Percentiles rank a stretch among this genome's conserved stretches.
These are phyloP conservation scores for Malania oleifera DNA, from an alignment of 164 flowering plant genomes.

Conservation along the genomic window DNA sequence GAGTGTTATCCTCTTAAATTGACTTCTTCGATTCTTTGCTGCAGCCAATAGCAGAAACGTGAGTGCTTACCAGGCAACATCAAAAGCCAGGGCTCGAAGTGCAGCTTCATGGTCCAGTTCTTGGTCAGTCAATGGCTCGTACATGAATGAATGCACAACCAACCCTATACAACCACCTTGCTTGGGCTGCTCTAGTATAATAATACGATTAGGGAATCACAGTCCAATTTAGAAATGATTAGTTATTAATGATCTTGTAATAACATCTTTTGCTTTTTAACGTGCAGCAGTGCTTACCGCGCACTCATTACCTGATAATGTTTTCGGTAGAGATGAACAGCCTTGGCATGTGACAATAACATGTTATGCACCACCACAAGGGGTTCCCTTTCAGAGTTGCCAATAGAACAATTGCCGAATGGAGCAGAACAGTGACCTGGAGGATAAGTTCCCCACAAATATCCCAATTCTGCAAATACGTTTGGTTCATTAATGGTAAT, in stretches of 20 bases:
- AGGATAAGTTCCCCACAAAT: constrained; percentile 12
- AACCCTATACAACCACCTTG: constrained; percentile 21
- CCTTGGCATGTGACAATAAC: constrained; percentile 19
- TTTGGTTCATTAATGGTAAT: constrained; percentile 22
- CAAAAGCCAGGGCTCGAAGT: constrained; percentile 13
- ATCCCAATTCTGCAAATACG: not conserved
- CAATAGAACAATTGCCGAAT: constrained; percentile 14
- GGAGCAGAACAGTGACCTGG: constrained; percentile 19
- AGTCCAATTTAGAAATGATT: too few species aligned
- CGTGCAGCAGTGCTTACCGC: not conserved
- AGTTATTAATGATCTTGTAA: too few species aligned
- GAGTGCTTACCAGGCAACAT: constrained; percentile 19
- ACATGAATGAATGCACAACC: constrained; percentile 6
- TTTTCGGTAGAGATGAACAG: constrained; percentile 9
- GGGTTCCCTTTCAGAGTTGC: constrained; percentile 21
- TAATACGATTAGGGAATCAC: too few species aligned
- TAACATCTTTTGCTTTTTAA: too few species aligned
- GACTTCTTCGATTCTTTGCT: too few species aligned
- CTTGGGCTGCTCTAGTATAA: constrained; percentile 8
- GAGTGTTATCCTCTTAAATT: too few species aligned
- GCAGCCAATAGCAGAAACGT: too few species aligned
- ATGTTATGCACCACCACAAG: constrained; percentile 14
- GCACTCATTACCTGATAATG: constrained; percentile 12
- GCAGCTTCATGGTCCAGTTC: constrained; percentile 15
- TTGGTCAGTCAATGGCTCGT: constrained; percentile 15